Evolutionary conservation across 202 grass and related monocot genomes (phyloP).

Genomic region (Saccharum hybrid): DNA sequence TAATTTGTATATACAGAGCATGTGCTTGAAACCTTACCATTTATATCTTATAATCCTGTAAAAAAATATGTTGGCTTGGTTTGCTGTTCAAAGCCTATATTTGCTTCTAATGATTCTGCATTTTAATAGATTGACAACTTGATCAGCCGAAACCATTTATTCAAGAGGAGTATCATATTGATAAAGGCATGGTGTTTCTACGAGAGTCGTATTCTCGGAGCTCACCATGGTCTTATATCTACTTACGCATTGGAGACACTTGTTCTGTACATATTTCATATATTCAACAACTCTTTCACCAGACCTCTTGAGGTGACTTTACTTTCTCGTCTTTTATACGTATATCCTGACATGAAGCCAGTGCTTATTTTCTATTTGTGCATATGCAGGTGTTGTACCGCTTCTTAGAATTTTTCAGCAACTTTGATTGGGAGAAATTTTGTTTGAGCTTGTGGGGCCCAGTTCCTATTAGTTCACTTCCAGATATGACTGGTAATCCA

Average conservation of each 20-base stretch:
- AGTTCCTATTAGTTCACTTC: constrained; percentile 92
- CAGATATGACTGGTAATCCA: constrained; percentile 79
- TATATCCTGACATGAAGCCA: constrained; percentile 1
- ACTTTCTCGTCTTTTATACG: constrained; percentile 26
- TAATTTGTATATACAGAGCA: constrained; percentile 26
- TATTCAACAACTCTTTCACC: constrained; percentile 84
- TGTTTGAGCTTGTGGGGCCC: constrained; percentile 89
- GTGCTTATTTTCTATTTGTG: constrained; percentile 45
- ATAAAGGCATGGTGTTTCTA: constrained; percentile 99
- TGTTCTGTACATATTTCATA: constrained; percentile 97
- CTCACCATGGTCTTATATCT: constrained; percentile 99
- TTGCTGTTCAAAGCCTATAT: constrained; percentile 17
- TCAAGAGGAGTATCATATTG: constrained; percentile 97
- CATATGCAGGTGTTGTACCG: constrained; percentile 77
- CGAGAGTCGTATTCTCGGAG: constrained; percentile 95
- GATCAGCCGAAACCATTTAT: constrained; percentile 80
- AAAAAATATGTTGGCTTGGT: constrained; percentile 1
- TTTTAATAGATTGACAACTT: constrained; percentile 73
- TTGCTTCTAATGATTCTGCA: constrained; percentile 44
- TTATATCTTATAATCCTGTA: constrained; percentile 22
- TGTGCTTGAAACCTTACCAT: constrained; percentile 16
- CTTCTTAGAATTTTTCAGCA: constrained; percentile 98
- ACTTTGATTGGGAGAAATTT: constrained; percentile 94
- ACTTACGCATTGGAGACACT: constrained; percentile 97
- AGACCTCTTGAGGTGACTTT: constrained; percentile 88